Percentiles rank a stretch among this genome's conserved stretches.
Evolutionary conservation across 768 basidiomycete species (phyloP).

Genomic region (Paxillus rubicundulus): DNA sequence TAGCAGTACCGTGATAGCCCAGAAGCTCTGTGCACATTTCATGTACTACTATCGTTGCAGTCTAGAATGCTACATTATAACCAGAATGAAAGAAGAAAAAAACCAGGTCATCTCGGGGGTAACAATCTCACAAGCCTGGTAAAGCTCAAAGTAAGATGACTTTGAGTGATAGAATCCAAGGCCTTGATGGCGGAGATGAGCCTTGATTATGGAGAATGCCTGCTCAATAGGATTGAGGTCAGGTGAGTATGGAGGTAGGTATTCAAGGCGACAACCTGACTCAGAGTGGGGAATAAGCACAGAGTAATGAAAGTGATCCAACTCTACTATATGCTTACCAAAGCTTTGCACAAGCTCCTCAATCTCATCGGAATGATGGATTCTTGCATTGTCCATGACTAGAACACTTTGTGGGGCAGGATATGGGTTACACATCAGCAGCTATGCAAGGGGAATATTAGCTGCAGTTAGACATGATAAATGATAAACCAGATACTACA

Average conservation of each 20-base stretch:
- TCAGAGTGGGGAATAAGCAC: constrained; percentile 4
- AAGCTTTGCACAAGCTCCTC: too few species aligned
- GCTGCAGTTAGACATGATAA: too few species aligned
- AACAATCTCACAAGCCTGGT: constrained; percentile 3
- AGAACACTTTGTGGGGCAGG: constrained; percentile 16
- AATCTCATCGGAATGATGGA: constrained; percentile 6
- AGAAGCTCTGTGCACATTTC: too few species aligned
- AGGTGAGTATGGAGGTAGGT: constrained; percentile 33
- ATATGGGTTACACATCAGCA: constrained; percentile 18
- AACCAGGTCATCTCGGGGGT: constrained; percentile 8
- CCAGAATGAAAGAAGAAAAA: constrained; percentile 19
- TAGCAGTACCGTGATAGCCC: too few species aligned
- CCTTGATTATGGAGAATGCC: constrained; percentile 24
- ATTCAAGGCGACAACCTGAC: constrained; percentile 18
- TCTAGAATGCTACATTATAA: not conserved
- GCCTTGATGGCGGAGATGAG: constrained; percentile 5
- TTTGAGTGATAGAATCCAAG: not conserved
- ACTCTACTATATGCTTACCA: too few species aligned
- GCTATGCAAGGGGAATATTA: not conserved
- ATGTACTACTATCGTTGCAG: too few species aligned
- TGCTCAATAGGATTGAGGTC: constrained; percentile 32
- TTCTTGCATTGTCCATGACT: not conserved
- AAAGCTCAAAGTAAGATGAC: constrained; percentile 8
- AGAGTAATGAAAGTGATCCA: not conserved
- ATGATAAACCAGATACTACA: too few species aligned